A percentile compares a stretch with the other conserved stretches of the same genome.
Evolutionary conservation across 345 rosid species (phyloP).

Genomic region (Boechera stricta): DNA sequence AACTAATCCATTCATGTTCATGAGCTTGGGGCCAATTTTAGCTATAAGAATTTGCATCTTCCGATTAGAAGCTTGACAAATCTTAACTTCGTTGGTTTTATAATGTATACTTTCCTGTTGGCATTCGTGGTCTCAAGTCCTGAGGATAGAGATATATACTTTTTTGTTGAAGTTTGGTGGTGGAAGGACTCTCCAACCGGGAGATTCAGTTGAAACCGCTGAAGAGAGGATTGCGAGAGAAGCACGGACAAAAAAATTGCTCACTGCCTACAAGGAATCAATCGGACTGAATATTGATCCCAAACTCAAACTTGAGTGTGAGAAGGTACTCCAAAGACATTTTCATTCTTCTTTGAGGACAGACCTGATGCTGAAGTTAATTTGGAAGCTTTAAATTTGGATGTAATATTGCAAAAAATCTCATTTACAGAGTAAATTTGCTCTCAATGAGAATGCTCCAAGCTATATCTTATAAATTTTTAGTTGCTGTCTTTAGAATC

Average conservation of each 20-base stretch:
- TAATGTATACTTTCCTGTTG: slow-evolving; percentile 11
- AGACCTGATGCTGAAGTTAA: slow-evolving; percentile 1
- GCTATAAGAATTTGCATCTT: slow-evolving; percentile 8
- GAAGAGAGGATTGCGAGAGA: slow-evolving; percentile 80
- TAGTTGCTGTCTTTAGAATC: slow-evolving; percentile 12
- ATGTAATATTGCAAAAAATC: neutral
- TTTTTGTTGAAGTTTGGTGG: slow-evolving; percentile 71
- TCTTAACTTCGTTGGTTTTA: slow-evolving; percentile 3
- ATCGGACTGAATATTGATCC: slow-evolving; percentile 74
- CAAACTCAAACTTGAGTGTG: slow-evolving; percentile 75
- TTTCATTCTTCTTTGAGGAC: slow-evolving; percentile 16
- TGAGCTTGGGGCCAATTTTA: slow-evolving; percentile 18
- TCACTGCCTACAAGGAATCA: slow-evolving; percentile 73
- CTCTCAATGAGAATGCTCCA: slow-evolving; percentile 13
- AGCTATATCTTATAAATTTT: neutral
- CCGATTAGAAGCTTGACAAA: neutral
- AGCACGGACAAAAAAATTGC: slow-evolving; percentile 59
- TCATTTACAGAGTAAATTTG: neutral
- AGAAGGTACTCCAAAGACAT: slow-evolving; percentile 57
- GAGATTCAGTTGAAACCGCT: slow-evolving; percentile 77
- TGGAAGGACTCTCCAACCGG: slow-evolving; percentile 78
- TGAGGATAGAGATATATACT: slow-evolving; percentile 12
- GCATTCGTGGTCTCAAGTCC: neutral
- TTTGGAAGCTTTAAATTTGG: slow-evolving; percentile 4
- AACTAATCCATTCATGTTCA: slow-evolving; percentile 2